Base-by-base conservation (phyloP, 495 filamentous ascomycete genomes). In the Chlorociboria aeruginascens region DNA sequence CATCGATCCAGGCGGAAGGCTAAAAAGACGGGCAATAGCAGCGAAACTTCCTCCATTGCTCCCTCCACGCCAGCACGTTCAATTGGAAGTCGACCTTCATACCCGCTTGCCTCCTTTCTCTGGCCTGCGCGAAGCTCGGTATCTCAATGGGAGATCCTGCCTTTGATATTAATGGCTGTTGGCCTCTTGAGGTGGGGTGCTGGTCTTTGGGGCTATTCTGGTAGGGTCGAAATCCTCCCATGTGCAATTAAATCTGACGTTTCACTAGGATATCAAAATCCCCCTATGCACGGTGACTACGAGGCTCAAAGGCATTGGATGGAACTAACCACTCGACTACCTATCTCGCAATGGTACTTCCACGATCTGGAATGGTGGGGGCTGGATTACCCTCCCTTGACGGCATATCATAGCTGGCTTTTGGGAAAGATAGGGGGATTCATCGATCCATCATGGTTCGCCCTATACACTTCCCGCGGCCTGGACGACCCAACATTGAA, bases 281-380 rank as follows among this genome's bases (percentile, higher is more conserved):
- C 88, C 3, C 92, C 92, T 12, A 89, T 95, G 81, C 81, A 93
- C 56, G 92, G 92, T 45, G 92, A 98, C 63, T 96, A 95, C 61
- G 92, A 98, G 64, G 92, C 93, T 7, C 92, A 98, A 62, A 66
- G 92, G 55, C 92, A 98, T 59, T 98, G 92, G 92, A 96, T 97
- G 90, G 92, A 97, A 57, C 74, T 96, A 52, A 95, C 93, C 1
- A 83, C 75, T 11, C 78, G 92, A 49, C 71, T 98, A 3, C 93
- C 92, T 8, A 72, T 94, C 35, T 86, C 84, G 4, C 85, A 92
- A 59, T 98, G 92, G 93, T 97, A 98, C 63, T 93, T 89, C 59
- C 87, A 96, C 65, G 88, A 98, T 61, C 66, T 97, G 45, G 71
- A 90, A 55, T 98, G 93, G 79, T 98, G 92, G 92, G 92, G 92